phyloP scores from a whole-genome alignment of 2,329 filamentous ascomycete species.

The Epichloe sibirici region DNA sequence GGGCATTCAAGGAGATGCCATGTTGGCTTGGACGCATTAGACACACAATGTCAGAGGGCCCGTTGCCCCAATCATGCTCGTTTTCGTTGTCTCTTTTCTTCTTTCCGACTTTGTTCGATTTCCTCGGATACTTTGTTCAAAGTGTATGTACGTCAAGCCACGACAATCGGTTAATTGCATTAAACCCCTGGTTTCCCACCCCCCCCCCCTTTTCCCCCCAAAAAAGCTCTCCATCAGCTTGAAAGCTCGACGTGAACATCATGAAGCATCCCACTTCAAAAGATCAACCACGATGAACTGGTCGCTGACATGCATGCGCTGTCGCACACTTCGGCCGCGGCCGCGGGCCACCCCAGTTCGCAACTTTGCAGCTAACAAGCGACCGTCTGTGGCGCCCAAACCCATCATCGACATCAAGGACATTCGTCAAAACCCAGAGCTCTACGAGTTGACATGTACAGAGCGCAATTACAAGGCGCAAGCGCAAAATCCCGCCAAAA shows the following conservation, averaged over 20 bases:
- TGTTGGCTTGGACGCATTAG: not conserved
- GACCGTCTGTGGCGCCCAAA: slow-evolving; percentile 65
- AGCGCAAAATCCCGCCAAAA: slow-evolving; percentile 41
- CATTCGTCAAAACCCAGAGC: slow-evolving; percentile 71
- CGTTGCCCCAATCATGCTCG: too few species aligned
- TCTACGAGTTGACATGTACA: slow-evolving; percentile 72
- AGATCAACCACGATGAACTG: slow-evolving; percentile 20
- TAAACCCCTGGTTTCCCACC: not conserved
- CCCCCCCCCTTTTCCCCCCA: too few species aligned
- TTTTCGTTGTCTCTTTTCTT: not conserved
- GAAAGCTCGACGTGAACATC: not conserved
- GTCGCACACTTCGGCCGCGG: slow-evolving; percentile 6
- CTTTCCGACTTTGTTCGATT: not conserved
- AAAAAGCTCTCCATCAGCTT: not conserved
- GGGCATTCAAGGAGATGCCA: not conserved
- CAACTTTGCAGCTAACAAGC: slow-evolving; percentile 20
- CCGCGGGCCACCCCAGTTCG: slow-evolving; percentile 7
- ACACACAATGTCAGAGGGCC: too few species aligned
- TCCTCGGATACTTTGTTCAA: too few species aligned
- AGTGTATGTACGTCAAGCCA: not conserved
- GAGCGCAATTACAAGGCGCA: slow-evolving; percentile 67
- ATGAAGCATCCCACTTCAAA: not conserved
- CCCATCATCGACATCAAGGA: slow-evolving; percentile 73
- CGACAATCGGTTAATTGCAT: slow-evolving; percentile 6
- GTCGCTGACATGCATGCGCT: slow-evolving; percentile 15